These are phyloP conservation scores for Fusarium bactridioides DNA, from an alignment of 2,329 filamentous ascomycete species.

Conservation along the genomic window DNA sequence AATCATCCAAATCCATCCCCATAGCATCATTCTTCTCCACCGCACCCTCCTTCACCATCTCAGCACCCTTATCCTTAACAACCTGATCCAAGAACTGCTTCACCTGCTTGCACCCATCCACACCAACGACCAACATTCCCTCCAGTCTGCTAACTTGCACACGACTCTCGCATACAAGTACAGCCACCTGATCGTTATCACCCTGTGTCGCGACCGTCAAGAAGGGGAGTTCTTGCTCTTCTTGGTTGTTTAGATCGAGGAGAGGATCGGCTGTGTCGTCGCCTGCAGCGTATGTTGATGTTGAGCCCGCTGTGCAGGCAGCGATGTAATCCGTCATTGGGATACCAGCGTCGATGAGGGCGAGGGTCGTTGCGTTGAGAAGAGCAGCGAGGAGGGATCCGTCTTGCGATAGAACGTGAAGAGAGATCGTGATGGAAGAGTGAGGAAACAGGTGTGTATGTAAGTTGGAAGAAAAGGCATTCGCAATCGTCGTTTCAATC, in stretches of 20 bases:
- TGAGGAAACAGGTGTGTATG: conserved; percentile 91
- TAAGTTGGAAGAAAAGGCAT: conserved; percentile 78
- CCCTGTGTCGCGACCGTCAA: conserved; percentile 86
- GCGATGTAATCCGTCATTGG: conserved; percentile 93
- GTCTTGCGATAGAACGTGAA: conserved; percentile 90
- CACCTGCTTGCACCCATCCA: conserved; percentile 91
- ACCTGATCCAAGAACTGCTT: conserved; percentile 81
- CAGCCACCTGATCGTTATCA: conserved; percentile 75
- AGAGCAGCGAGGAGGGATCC: conserved; percentile 89
- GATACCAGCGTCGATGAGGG: conserved; percentile 91
- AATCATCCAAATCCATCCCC: conserved; percentile 60
- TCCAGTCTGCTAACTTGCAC: conserved; percentile 85
- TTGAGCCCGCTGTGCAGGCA: conserved; percentile 86
- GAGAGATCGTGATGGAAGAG: conserved; percentile 80
- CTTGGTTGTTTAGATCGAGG: conserved; percentile 79
- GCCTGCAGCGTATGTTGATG: conserved; percentile 69
- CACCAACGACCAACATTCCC: conserved; percentile 89
- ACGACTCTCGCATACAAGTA: conserved; percentile 85
- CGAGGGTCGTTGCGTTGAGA: conserved; percentile 89
- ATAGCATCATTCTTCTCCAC: conserved; percentile 58
- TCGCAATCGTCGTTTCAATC: conserved; percentile 79
- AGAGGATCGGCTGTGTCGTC: conserved; percentile 79
- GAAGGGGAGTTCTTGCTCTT: conserved; percentile 88
- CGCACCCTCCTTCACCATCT: conserved; percentile 66
- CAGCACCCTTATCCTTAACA: conserved; percentile 74